phyloP scores from a whole-genome alignment of 768 basidiomycete genomes.

The Amanita rubescens region DNA sequence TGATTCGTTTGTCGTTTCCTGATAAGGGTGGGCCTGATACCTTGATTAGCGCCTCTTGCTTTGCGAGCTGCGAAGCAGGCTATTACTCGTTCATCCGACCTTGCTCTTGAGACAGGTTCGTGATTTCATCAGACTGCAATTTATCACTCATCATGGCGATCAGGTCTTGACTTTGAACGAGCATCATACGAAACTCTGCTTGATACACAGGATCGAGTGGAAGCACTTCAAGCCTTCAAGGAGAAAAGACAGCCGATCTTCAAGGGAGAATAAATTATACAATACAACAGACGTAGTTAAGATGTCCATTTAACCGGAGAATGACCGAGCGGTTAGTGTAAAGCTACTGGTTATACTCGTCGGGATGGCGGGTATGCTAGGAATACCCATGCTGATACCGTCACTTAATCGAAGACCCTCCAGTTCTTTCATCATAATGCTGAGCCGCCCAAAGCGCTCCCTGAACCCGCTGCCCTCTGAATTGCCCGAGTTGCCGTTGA shows the following conservation, averaged over 20 bases:
- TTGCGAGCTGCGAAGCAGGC: conserved; percentile 85
- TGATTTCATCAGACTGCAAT: not conserved
- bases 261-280: conserved; percentile 57
- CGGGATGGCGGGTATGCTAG: conserved; percentile 40
- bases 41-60: conserved; percentile 68
- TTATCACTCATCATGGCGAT: not conserved
- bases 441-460: conserved; percentile 65
- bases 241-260: conserved; percentile 78
- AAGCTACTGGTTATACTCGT: conserved; percentile 48
- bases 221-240: conserved; percentile 82
- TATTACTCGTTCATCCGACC: conserved; percentile 71
- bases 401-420: conserved; percentile 60
- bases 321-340: conserved; percentile 22
- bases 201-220: conserved; percentile 64
- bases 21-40: not conserved
- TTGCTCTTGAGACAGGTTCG: conserved; percentile 69
- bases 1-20: conserved; percentile 10
- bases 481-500: conserved; percentile 33
- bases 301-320: not conserved
- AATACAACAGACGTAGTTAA: conserved; percentile 11
- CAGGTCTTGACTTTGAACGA: conserved; percentile 89
- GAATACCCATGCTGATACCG: conserved; percentile 50
- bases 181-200: conserved; percentile 79
- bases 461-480: conserved; percentile 42
- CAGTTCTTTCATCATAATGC: conserved; percentile 83